phyloP scores from a whole-genome alignment of 2,329 filamentous ascomycete species.

The Apiospora hydei region DNA sequence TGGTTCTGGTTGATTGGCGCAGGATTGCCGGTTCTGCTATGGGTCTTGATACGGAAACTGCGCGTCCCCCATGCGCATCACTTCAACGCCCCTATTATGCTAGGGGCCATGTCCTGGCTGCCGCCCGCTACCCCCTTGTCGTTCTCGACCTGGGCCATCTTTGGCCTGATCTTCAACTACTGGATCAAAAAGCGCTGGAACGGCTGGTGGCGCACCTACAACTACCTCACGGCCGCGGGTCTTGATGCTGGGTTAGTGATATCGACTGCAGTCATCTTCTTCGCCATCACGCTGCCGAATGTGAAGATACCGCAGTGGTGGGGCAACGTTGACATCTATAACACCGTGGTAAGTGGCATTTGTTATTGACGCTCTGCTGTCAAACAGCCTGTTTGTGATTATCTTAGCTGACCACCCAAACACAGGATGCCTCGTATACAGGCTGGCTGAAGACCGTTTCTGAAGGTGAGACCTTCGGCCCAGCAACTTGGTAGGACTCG shows the following conservation, averaged over 20 bases:
- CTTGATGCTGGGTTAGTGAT: conserved; percentile 49
- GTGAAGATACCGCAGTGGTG: conserved; percentile 51
- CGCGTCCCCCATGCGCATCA: conserved; percentile 54
- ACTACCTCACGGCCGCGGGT: conserved; percentile 49
- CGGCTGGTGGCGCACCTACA: conserved; percentile 66
- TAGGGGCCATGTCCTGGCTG: conserved; percentile 60
- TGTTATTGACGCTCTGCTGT: background rate
- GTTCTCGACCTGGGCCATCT: conserved; percentile 65
- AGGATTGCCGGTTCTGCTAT: conserved; percentile 56
- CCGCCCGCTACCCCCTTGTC: conserved; percentile 67
- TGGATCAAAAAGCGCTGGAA: conserved; percentile 58
- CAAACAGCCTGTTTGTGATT: background rate
- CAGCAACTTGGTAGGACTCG: conserved; percentile 19
- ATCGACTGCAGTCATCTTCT: conserved; percentile 47
- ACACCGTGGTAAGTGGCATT: conserved; percentile 40
- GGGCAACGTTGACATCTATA: conserved; percentile 59
- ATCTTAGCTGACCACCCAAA: background rate
- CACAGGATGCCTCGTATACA: conserved; percentile 24
- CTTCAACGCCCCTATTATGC: conserved; percentile 64
- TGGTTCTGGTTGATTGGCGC: conserved; percentile 63
- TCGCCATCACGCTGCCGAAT: conserved; percentile 45
- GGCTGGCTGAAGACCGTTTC: conserved; percentile 26
- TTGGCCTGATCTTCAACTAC: conserved; percentile 66
- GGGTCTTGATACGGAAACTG: conserved; percentile 50
- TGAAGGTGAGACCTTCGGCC: conserved; percentile 26